Base-by-base conservation (phyloP, 2,329 filamentous ascomycete genomes). In the Aspergillus clavatus region DNA sequence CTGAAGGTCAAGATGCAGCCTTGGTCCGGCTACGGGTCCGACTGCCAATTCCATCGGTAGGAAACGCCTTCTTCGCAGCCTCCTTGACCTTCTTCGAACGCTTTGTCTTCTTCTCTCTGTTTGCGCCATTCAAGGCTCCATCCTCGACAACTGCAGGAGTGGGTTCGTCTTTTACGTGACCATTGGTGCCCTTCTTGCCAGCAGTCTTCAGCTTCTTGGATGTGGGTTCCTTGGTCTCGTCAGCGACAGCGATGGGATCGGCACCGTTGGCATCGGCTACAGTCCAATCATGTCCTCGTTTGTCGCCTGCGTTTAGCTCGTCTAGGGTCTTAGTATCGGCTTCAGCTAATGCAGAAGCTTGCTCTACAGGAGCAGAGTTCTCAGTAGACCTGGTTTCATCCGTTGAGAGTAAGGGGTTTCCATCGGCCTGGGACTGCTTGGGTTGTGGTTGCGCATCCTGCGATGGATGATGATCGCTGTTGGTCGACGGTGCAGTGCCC, bases 1-100 rank as follows among this genome's bases (percentile, higher is more conserved):
- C 24, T 27, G 10, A 12, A 35, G 22, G 26, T 46, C 29, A 50
- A 18, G 43, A 57, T 14, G 55, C 48, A 31, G 52, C 52, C 52
- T 69, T 64, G 38, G 63, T 65, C 22, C 66, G 65, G 50, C 65
- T 69, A 40, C 67, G 63, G 33, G 67, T 70, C 27, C 67, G 58
- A 48, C 63, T 69, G 26, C 67, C 65, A 47, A 66, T 60, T 7
- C 67, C 63, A 54, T 63, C 62, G 16, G 52, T 54, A 7, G 62
- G 55, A 23, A 61, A 48, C 7, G 48, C 40, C 43, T 57, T 60
- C 43, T 61, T 63, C 40, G 53, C 40, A 11, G 53, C 37, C 18
- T 61, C 57, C 48, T 64, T 61, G 14, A 52, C 56, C 44, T 65
- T 68, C 51, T 64, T 67, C 4, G 61, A 52, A 11, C 60, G 60